Base-by-base conservation (phyloP, 179 eudicot species). In the Beta macrorhiza region DNA sequence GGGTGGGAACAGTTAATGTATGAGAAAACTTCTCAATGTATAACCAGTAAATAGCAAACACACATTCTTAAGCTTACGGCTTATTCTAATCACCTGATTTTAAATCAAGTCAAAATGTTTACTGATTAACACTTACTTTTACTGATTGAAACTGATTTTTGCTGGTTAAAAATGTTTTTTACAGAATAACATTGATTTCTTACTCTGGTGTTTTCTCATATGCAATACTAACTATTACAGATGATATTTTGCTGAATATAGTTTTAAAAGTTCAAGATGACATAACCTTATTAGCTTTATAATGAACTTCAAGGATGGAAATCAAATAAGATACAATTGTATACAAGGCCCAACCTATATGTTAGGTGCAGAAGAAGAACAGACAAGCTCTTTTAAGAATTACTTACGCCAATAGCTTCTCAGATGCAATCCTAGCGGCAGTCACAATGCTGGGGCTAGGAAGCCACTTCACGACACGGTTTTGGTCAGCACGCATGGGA, bases 401-500 rank as follows among this genome's bases (percentile, higher is more conserved):
- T 57, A 83, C 68, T 79, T 90, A 96, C 99, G 91, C 85, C 70
- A 91, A 84, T 55, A 96, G 10, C 81, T 91, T 94, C 77, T 94
- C 98, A 32, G 99, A 90, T 78, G 97, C 97, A 83, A 87, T 81
- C 87, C 93, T 89, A 61, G 97, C 98, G 72, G 96, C 98, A 82
- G 85, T 63, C 44, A 96, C 68, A 32, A 85, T 87, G 63, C 83
- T 77, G 49, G 58, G 91, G 84, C 90, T 90, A 61, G 99, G 98
- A 80, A 92, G 89, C 93, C 93, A 87, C 90, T 91, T 96, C 74
- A 96, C 90, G 25, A 83, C 85, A 84, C 99, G 99, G 76, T 92
- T 87, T 74, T 93, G 98, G 82, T 94, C 93, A 75, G 97, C 82
- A 57, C 98, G 93, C 98, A 94, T 88, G 51, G 99, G 99, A 85